Evolutionary conservation across 306 rosid genomes (phyloP), one percentile per base, ranked within the genome.

Genomic region (Cicer cuneatum): DNA sequence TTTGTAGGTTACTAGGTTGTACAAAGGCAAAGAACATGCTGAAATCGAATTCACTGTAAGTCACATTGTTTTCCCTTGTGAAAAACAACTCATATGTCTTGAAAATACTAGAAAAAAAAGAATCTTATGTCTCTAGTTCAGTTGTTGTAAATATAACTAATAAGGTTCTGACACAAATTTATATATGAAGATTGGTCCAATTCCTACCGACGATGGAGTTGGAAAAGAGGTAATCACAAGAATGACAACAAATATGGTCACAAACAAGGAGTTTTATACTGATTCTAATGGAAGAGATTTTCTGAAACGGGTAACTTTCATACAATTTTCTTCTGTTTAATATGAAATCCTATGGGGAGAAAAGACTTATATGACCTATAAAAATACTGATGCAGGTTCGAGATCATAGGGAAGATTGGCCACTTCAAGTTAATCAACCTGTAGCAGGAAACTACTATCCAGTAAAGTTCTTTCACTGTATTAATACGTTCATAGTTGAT

Each of bases 271-370:
- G 82, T 93, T 91, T 40, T 89, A 84, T 76, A 91, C 98, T 13
- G 97, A 93, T 80, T 91, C 97, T 7, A 93, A 93, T 8, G 98
- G 96, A 60, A 85, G 98, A 77, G 98, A 93, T 75, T 91, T 93
- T 85, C 83, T 93, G 10, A 83, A 93, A 83, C 79, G 98, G 87
- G 98, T 89, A 84, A 76, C 19, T 52, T 46, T 7, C 8, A 14
- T 53, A 18, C 76, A 43, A 24, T 9, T 72, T 66, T 73, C 37
- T 29, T 58, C 7, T 14, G 0, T 53, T 33, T 41, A 59, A 53
- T 14, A 46, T 74, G 72, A 41, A 70, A 45, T 59, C 8, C 45
- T n/a, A 18, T 39, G 5, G 0, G 33, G 64, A 21, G 56, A 35
- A 40, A 54, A 45, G 12, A 63, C 75, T 64, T 70, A 14, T 19